A percentile compares a stretch with the other conserved stretches of the same genome.
Evolutionary conservation across 176 grass and related monocot genomes (phyloP).

Genomic region (Hsuehochloa calcarea): DNA sequence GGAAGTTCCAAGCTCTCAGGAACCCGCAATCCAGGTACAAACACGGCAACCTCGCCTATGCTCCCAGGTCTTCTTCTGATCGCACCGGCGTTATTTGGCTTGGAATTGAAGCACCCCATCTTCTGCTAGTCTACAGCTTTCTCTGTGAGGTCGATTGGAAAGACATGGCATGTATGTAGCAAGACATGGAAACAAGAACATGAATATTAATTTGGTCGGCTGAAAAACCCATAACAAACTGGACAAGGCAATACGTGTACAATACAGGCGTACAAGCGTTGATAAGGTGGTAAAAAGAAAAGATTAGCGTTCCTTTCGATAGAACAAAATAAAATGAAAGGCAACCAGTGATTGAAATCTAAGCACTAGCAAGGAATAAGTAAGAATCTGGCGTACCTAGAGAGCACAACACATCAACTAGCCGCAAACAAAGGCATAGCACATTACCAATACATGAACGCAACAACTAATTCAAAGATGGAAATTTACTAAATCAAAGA

Average conservation of each 20-base stretch:
- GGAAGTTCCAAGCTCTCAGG: slow-evolving; percentile 57
- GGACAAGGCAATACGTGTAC: background rate
- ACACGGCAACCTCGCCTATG: slow-evolving; percentile 90
- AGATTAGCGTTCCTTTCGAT: background rate
- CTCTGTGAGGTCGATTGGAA: background rate
- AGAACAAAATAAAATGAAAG: background rate
- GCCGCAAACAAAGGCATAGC: background rate
- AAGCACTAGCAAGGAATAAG: background rate
- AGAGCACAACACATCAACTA: background rate
- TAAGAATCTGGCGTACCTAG: background rate
- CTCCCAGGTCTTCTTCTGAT: slow-evolving; percentile 51
- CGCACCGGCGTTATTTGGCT: slow-evolving; percentile 38
- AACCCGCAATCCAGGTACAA: slow-evolving; percentile 60
- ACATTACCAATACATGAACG: background rate
- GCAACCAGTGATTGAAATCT: background rate
- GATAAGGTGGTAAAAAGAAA: background rate
- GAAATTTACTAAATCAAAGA: background rate
- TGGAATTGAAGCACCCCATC: slow-evolving; percentile 84
- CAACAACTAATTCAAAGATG: background rate
- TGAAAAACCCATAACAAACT: background rate
- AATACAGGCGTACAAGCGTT: background rate
- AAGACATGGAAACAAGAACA: no score
- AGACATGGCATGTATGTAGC: no score
- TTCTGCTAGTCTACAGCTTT: slow-evolving; percentile 1
- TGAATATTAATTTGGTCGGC: no score